Base-by-base conservation (phyloP, 805 yeast species). In the Metschnikowia reukaufii region DNA sequence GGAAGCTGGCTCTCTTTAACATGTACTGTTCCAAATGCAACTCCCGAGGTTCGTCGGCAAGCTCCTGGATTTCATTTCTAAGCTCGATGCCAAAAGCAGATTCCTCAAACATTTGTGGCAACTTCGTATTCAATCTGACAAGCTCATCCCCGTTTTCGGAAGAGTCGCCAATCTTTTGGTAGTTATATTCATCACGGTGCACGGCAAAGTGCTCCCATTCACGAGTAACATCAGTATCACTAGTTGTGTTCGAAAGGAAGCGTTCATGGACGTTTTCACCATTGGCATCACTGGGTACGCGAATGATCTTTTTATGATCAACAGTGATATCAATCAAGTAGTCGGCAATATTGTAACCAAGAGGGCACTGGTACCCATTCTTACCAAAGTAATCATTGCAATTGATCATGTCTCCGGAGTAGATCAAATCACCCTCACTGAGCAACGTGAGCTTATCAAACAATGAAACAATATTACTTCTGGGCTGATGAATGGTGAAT, bases 401-500 rank as follows among this genome's bases (percentile, higher is more conserved):
- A 37, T 80, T 79, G 6, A 74, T 68, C 77, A 86, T 84, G n/a
- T 81, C 82, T 15, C 99, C 99, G 0, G 96, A 88, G 61, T 86
- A 94, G 2, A 91, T 84, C 63, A 89, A 70, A 54, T 83, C 82
- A 50, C 99, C 98, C 52, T 86, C 86, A 20, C 96, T 85, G 44
- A 94, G 73, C 41, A 94, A 70, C 1, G 92, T 66, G 40, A 94
- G 75, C 57, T 84, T 84, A 61, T 92, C 97, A 65, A 94, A 94
- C 47, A 88, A 68, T 0, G 96, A 84, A 29, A 94, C 97, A 63
- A 94, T 92, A 61, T 94, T 94, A 47, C 97, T 88, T 60, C 99
- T 78, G 9, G 99, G 99, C 63, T 94, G 99, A 68, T 94, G 99
- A 54, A 94, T 94, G 0, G 99, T 89, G 63, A 94, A 86, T 1